Percentiles rank a stretch among this genome's conserved stretches.
phyloP scores from a whole-genome alignment of 176 grass and related monocot species.

The Oryza punctata region DNA sequence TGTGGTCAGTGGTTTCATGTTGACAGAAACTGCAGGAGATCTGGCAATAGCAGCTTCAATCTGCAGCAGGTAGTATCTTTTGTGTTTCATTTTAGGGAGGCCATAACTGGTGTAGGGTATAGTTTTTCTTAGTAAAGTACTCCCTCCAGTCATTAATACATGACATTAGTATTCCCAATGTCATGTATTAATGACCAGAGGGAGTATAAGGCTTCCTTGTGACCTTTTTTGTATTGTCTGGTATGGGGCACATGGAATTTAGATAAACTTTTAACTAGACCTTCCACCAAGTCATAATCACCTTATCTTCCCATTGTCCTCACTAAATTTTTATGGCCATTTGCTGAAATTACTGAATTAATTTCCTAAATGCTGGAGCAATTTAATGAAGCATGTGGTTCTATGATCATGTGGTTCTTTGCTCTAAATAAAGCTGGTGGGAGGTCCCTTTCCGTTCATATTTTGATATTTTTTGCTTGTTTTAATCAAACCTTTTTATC shows the following conservation, averaged over 20 bases:
- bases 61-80: slow-evolving; percentile 82
- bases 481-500: slow-evolving; percentile 15
- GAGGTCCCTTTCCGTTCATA: not conserved
- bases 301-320: not conserved
- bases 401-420: not conserved
- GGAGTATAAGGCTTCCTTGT: not conserved
- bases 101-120: not conserved
- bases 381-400: slow-evolving; percentile 3
- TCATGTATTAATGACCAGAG: not conserved
- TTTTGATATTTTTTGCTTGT: not conserved
- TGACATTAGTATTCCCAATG: no score
- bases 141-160: not conserved
- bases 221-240: not conserved
- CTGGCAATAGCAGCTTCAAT: slow-evolving; percentile 89
- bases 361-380: not conserved
- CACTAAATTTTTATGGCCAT: not conserved
- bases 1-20: slow-evolving; percentile 82
- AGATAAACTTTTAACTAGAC: not conserved
- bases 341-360: slow-evolving; percentile 1
- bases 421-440: not conserved
- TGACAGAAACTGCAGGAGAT: slow-evolving; percentile 93
- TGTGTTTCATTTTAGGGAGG: slow-evolving; percentile 20
- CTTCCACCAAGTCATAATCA: not conserved
- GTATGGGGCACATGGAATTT: not conserved
- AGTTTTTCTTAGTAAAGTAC: not conserved